phyloP scores from a whole-genome alignment of 2,329 filamentous ascomycete genomes.

The Aspergillus ibericus region DNA sequence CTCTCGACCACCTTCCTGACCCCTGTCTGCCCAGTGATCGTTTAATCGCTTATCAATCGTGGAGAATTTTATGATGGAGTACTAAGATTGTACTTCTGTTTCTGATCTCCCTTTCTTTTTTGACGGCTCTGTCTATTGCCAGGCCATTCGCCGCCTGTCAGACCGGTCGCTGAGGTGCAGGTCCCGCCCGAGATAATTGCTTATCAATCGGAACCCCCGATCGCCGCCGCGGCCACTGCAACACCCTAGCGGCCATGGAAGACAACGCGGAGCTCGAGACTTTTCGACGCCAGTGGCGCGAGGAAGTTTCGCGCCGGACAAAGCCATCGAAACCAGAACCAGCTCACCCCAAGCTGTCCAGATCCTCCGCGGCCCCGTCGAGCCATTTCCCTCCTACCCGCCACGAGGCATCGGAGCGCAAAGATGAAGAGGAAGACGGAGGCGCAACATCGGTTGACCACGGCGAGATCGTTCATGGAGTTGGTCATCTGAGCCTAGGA shows the following conservation, averaged over 20 bases:
- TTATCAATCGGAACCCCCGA: conserved; percentile 23
- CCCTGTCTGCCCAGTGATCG: neutral
- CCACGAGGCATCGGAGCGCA: conserved; percentile 39
- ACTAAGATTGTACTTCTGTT: neutral
- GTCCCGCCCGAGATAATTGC: conserved; percentile 12
- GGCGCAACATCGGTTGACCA: conserved; percentile 24
- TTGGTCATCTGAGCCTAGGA: conserved; percentile 37
- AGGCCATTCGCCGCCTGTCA: neutral
- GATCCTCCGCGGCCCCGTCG: conserved; percentile 22
- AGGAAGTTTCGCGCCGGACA: conserved; percentile 66
- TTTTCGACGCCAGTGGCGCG: conserved; percentile 82
- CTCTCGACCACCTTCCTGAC: neutral
- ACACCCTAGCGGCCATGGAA: conserved; percentile 33
- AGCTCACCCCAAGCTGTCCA: conserved; percentile 15
- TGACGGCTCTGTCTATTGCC: neutral
- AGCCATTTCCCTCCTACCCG: conserved; percentile 40
- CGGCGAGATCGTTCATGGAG: conserved; percentile 36
- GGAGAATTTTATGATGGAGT: neutral
- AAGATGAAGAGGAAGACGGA: conserved; percentile 36
- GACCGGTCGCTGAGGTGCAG: neutral
- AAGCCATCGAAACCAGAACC: conserved; percentile 18
- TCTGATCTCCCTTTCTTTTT: neutral
- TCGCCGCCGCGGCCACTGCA: conserved; percentile 24
- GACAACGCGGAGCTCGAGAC: conserved; percentile 73
- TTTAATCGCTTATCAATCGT: neutral